Percentiles rank a stretch among this genome's conserved stretches.
Evolutionary conservation across 2,329 filamentous ascomycete species (phyloP).

Genomic region (Pseudogymnoascus sp.): DNA sequence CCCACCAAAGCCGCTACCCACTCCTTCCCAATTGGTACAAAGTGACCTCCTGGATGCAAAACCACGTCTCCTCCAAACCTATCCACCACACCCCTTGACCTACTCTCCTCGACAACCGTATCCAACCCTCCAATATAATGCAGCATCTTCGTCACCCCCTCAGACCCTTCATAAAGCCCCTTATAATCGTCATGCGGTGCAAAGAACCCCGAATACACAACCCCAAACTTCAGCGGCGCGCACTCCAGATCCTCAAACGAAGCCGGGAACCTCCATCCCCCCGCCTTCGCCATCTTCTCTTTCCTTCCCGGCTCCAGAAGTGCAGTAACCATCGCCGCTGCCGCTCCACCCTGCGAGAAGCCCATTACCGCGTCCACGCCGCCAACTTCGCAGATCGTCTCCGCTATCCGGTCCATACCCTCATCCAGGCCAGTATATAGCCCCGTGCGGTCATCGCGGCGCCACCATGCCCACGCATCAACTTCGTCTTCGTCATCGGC

Average conservation of each 20-base stretch:
- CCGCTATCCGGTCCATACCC: slow-evolving; percentile 58
- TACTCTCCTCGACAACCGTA: slow-evolving; percentile 75
- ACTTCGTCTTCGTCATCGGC: slow-evolving; percentile 43
- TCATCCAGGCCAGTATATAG: slow-evolving; percentile 64
- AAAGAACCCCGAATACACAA: slow-evolving; percentile 72
- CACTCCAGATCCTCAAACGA: slow-evolving; percentile 36
- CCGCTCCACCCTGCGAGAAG: slow-evolving; percentile 73
- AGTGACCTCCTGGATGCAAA: slow-evolving; percentile 79
- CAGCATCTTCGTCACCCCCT: slow-evolving; percentile 68
- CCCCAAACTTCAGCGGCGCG: slow-evolving; percentile 59
- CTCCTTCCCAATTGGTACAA: slow-evolving; percentile 76
- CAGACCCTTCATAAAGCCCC: slow-evolving; percentile 63
- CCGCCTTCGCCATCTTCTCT: slow-evolving; percentile 39
- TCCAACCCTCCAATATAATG: slow-evolving; percentile 81
- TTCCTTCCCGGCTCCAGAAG: slow-evolving; percentile 54
- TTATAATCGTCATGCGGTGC: slow-evolving; percentile 54
- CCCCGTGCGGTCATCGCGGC: slow-evolving; percentile 54
- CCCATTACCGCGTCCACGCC: slow-evolving; percentile 74
- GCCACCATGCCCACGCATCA: slow-evolving; percentile 82
- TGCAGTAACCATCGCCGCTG: slow-evolving; percentile 64
- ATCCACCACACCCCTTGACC: slow-evolving; percentile 61
- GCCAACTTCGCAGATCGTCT: slow-evolving; percentile 53
- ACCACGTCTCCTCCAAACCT: slow-evolving; percentile 48
- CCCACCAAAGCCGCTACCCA: slow-evolving; percentile 69
- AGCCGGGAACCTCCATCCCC: slow-evolving; percentile 46